Conservation (phyloP, 352 stramenopile species). For the Phytophthora fragariaefolia region DNA sequence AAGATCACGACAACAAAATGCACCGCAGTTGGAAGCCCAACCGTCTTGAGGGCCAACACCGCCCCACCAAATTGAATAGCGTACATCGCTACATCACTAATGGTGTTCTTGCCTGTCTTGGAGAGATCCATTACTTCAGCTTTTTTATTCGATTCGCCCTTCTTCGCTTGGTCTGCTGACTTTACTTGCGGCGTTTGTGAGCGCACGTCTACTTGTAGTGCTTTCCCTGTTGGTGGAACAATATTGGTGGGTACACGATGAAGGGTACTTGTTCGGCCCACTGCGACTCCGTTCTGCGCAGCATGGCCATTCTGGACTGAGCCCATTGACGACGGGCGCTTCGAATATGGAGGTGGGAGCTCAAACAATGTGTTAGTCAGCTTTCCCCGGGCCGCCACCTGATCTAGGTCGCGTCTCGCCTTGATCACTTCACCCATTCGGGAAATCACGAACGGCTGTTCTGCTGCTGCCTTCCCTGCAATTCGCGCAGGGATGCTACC, state of each 20-base stretch:
- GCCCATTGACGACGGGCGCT: slow-evolving; percentile 19
- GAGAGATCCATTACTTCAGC: slow-evolving; percentile 33
- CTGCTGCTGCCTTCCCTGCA: slow-evolving; percentile 60
- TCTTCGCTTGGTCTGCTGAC: background rate
- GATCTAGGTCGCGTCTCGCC: slow-evolving; percentile 47
- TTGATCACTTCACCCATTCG: slow-evolving; percentile 64
- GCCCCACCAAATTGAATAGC: slow-evolving; percentile 61
- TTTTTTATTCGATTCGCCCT: slow-evolving; percentile 7
- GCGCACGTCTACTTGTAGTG: background rate
- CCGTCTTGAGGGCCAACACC: slow-evolving; percentile 52
- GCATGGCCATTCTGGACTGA: slow-evolving; percentile 9
- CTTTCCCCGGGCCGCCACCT: slow-evolving; percentile 44
- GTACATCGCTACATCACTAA: slow-evolving; percentile 50
- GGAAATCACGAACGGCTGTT: slow-evolving; percentile 72
- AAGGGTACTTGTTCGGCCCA: slow-evolving; percentile 3
- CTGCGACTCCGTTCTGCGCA: slow-evolving; percentile 1
- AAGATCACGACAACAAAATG: slow-evolving; percentile 52
- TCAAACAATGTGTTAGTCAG: slow-evolving; percentile 61
- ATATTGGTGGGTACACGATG: background rate
- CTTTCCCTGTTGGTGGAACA: slow-evolving; percentile 10
- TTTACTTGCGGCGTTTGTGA: no score
- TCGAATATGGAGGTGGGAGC: slow-evolving; percentile 9
- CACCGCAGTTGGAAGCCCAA: slow-evolving; percentile 49
- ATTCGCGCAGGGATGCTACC: slow-evolving; percentile 72
- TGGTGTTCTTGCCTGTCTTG: slow-evolving; percentile 39